Evolutionary conservation across 192 early-diverging fungal species (phyloP), one percentile per base, ranked within the genome.

Genomic region (Lobosporangium transversale): DNA sequence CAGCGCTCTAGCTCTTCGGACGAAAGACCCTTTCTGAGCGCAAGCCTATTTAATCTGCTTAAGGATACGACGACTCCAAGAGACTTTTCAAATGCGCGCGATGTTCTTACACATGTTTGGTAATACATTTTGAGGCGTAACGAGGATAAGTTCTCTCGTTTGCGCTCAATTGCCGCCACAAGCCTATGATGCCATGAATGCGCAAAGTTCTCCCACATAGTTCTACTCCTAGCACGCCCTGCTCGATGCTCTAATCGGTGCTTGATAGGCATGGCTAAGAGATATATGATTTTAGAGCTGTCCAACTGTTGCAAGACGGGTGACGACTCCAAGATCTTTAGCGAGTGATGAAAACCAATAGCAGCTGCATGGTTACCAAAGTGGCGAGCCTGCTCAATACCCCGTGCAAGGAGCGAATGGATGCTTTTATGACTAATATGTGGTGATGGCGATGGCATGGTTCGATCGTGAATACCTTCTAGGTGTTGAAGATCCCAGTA

Each of bases 71-170:
- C 37, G 23, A 76, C 53, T 14, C 58, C 58, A 1, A 67, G 29
- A 1, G 78, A 79, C 36, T 66, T 64, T 18, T 79, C 78, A 24
- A 79, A 70, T 20, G 63, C 43, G 0, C 63, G 58, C 4, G 78
- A 79, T 2, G 68, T 66, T 14, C 78, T 55, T n/a, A 79, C 68
- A 24, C 68, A 69, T 0, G 78, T 70, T 15, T 60, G 48, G 37
- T 79, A 79, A 44, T 70, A 79, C 78, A 79, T 79, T 33, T 70
- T 69, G 52, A 79, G 55, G 10, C 78, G 48, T 1, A 79, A 56
- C 1, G 68, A 60, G 6, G 78, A 79, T 11, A 79, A 15, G 17
- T 27, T 56, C 31, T 79, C 78, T 23, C 78, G 68, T 27, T 79
- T 79, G 35, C 68, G 78, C 29, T 69, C 67, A 35, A 79, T 66